Base-by-base conservation (phyloP, 208 protist species). In the Acanthamoeba healyi region DNA sequence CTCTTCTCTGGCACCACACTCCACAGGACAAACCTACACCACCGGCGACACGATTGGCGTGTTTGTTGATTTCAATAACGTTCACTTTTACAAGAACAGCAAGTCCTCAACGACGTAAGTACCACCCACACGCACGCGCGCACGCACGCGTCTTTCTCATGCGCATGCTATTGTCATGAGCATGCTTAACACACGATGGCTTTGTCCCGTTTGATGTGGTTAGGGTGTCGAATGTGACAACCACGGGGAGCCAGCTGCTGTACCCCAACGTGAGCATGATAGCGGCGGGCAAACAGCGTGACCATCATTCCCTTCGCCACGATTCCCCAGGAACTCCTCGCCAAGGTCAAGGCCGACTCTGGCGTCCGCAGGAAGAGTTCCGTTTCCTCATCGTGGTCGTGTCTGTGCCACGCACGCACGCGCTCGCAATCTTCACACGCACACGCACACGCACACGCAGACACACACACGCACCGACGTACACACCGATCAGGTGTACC, bases 41-140 rank as follows among this genome's bases (percentile, higher is more conserved):
- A 74, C 17, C 24, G 84, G 84, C 15, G 84, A 91, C 84, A 65
- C 24, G 3, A 70, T 91, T 17, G 84, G 84, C 84, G 56, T 91
- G 3, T 29, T 70, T 5, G 40, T 91, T 7, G 84, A 91, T 0
- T 91, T 91, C 70, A 91, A 46, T 9, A 44, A 32, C 15, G 22
- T 91, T 5, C 51, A 54, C 56, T 91, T 72, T 38, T 91, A n/a
- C 46, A 91, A 72, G 40, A 91, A 91, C 54, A 38, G 58, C 34
- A 91, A 77, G 38, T 29, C 12, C 67, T 46, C 67, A 32, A 44
- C 38, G 2, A 77, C 10, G 67, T 77, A 77, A 14, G n/a, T n/a
- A n/a, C 0, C 5, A 0, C 51, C 51, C 1, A 0, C 5, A 0
- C 51, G 14, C 51, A 6, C 51, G 19, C 19, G 19, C 51, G 17